Base-by-base conservation (phyloP, 2,329 filamentous ascomycete genomes). In the Conoideocrella luteorostrata region DNA sequence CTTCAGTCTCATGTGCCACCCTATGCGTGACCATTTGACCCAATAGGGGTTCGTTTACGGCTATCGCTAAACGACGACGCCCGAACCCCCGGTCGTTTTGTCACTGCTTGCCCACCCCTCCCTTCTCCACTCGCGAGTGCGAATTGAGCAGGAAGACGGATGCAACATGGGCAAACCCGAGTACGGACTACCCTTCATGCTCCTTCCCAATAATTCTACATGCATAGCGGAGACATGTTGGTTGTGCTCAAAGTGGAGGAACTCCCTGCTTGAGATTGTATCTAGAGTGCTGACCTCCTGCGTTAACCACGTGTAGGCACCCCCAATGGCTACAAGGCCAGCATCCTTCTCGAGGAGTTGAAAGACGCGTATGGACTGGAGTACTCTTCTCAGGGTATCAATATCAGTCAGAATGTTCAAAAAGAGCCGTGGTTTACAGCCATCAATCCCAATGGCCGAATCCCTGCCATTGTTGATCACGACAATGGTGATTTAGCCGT, bases 341-440 rank as follows among this genome's bases (percentile, higher is more conserved):
- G 70, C 45, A 77, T 84, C 50, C 54, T 84, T 17, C 72, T 84
- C 30, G 81, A 85, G 56, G 81, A 85, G 63, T 66, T 84, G 39
- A 80, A 79, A 53, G 78, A 72, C n/a, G 74, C 75, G 11, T 84
- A 85, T 48, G 78, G 77, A 41, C 67, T 70, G 45, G 67, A 76
- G 12, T 84, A 83, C 61, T 74, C 74, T 4, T 74, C 62, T 53
- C 79, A 84, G 52, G 54, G 57, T 44, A 70, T 85, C 59, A 70
- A 82, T 61, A 84, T 81, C 50, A 54, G 56, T 46, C 69, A 79
- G 54, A 80, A 82, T 63, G 72, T 80, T 22, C 82, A 85, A 53
- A 84, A 84, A 60, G 71, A 84, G 66, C 68, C 73, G 2, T 85
- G 81, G 80, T 85, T 77, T 65, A 78, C 72, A 0, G 74, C 74